These are phyloP conservation scores for Aspergillus fischeri DNA, from an alignment of 2,329 filamentous ascomycete genomes.

Conservation along the genomic window DNA sequence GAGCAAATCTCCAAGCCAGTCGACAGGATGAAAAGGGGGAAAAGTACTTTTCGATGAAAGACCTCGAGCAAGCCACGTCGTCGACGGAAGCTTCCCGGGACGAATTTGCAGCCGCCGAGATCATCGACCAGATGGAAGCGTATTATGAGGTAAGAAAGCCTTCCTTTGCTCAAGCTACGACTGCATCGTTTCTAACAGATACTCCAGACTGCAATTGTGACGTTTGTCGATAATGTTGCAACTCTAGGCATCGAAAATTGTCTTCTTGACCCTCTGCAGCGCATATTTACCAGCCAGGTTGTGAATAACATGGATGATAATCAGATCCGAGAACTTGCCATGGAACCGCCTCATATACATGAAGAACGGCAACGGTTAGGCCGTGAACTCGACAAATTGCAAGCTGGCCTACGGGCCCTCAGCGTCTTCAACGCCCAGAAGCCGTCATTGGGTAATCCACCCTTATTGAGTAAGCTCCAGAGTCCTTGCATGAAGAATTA, in stretches of 20 bases:
- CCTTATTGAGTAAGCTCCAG: background rate
- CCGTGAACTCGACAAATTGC: constrained; percentile 17
- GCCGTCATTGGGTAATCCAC: background rate
- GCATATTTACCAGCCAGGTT: constrained; percentile 39
- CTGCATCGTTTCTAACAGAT: background rate
- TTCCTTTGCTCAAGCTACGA: background rate
- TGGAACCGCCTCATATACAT: constrained; percentile 11
- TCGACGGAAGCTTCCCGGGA: constrained; percentile 9
- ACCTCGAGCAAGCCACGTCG: background rate
- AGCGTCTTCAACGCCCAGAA: background rate
- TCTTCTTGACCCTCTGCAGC: constrained; percentile 40
- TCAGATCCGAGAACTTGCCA: constrained; percentile 37
- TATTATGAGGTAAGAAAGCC: constrained; percentile 20
- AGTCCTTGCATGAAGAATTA: no score
- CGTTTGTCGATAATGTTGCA: constrained; percentile 47
- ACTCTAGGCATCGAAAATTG: constrained; percentile 50
- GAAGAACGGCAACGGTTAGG: constrained; percentile 12
- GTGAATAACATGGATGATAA: constrained; percentile 36
- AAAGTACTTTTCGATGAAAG: background rate
- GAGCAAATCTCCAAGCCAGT: background rate
- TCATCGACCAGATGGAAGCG: constrained; percentile 44
- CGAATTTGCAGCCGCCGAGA: constrained; percentile 36
- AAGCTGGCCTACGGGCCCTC: constrained; percentile 4
- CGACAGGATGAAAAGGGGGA: background rate
- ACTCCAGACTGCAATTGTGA: constrained; percentile 32